Evolutionary conservation across 2,329 filamentous ascomycete genomes (phyloP).

Genomic region (Penicillium hesseltinei): DNA sequence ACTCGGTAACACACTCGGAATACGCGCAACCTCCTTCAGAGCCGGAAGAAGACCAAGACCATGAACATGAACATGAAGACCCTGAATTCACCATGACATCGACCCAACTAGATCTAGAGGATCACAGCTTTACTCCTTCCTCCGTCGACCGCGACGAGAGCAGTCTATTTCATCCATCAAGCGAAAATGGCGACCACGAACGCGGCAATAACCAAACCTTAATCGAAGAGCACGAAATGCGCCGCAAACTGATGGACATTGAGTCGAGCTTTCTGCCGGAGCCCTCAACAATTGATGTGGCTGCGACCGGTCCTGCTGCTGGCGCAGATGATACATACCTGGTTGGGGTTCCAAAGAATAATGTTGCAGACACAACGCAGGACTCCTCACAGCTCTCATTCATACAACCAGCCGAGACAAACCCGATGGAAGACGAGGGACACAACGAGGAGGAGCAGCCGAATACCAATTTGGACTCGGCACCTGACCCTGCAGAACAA

Average conservation of each 20-base stretch:
- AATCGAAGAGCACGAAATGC: conserved; percentile 59
- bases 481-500: background rate
- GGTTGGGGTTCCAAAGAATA: conserved; percentile 37
- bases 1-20: conserved; percentile 14
- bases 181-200: conserved; percentile 35
- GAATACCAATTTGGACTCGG: background rate
- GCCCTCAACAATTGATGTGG: conserved; percentile 45
- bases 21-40: conserved; percentile 9
- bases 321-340: conserved; percentile 47
- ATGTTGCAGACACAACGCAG: conserved; percentile 16
- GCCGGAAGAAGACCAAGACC: conserved; percentile 14
- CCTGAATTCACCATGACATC: conserved; percentile 18
- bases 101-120: conserved; percentile 25
- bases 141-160: conserved; percentile 37
- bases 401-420: conserved; percentile 25
- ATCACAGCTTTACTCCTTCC: conserved; percentile 32
- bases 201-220: conserved; percentile 41
- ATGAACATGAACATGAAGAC: conserved; percentile 16
- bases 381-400: conserved; percentile 28
- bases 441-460: background rate
- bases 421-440: conserved; percentile 17
- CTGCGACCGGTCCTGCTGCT: conserved; percentile 23
- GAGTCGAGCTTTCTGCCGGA: conserved; percentile 64
- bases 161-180: conserved; percentile 31
- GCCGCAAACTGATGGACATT: conserved; percentile 58